Evolutionary conservation across 768 basidiomycete genomes (phyloP).

Genomic region (Boletus patriciae): DNA sequence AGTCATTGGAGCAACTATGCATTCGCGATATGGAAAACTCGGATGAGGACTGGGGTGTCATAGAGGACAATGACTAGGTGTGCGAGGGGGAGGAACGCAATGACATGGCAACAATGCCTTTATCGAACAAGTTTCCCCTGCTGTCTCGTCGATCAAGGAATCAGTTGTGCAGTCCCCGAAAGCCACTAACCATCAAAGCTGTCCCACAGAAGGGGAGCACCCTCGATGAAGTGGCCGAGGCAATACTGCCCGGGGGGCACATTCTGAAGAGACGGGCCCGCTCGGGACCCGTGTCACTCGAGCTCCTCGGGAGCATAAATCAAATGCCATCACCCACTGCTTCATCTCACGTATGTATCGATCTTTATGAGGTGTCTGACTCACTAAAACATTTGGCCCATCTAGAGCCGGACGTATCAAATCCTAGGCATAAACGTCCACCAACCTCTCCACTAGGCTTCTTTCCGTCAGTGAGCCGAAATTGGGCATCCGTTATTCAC

Average conservation of each 20-base stretch:
- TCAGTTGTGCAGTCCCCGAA: conserved; percentile 29
- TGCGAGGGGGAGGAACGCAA: conserved; percentile 50
- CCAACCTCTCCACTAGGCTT: too few relatives aligned
- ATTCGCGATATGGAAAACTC: conserved; percentile 55
- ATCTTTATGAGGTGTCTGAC: neutral
- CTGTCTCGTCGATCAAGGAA: conserved; percentile 29
- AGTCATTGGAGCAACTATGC: conserved; percentile 60
- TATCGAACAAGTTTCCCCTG: conserved; percentile 27
- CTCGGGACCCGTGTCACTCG: conserved; percentile 59
- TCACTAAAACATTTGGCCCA: neutral
- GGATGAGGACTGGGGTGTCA: conserved; percentile 44
- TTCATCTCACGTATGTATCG: conserved; percentile 28
- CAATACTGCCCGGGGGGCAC: conserved; percentile 50
- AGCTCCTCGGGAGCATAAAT: conserved; percentile 54
- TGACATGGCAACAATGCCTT: conserved; percentile 30
- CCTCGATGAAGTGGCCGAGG: conserved; percentile 61
- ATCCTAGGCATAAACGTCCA: too few relatives aligned
- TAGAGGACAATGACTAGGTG: conserved; percentile 50
- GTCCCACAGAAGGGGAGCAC: conserved; percentile 42
- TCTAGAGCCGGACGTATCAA: too few relatives aligned
- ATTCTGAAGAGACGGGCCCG: conserved; percentile 63
- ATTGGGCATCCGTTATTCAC: too few relatives aligned
- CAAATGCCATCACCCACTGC: conserved; percentile 44
- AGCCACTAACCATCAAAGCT: conserved; percentile 20
- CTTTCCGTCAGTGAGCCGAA: too few relatives aligned